Conservation (phyloP, 1,284 basidiomycete genomes). For the Fomitopsis palustris region DNA sequence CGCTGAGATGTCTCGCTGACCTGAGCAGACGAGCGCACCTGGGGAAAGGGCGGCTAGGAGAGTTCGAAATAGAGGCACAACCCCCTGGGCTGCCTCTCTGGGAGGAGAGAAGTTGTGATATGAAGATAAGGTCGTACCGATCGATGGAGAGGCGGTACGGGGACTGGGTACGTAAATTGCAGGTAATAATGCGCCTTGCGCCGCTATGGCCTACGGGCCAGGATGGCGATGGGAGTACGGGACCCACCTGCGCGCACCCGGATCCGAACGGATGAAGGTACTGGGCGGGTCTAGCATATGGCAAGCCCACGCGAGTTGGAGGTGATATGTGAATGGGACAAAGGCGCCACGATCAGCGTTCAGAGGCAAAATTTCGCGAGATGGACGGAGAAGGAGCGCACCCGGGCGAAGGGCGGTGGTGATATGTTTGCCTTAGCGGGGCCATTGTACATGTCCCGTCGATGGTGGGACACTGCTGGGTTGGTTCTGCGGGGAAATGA, state of each 20-base stretch:
- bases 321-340: conserved; percentile 1
- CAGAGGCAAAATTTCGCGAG: neutral
- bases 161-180: conserved; percentile 10
- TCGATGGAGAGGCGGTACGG: conserved; percentile 11
- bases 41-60: conserved; percentile 19
- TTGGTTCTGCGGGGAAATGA: neutral
- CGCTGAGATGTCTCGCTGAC: conserved; percentile 1
- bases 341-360: neutral
- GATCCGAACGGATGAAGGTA: neutral
- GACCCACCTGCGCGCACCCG: neutral
- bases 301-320: neutral
- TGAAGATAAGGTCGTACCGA: conserved; percentile 9
- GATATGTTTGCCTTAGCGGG: conserved; percentile 1
- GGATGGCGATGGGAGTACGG: neutral
- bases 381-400: neutral
- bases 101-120: conserved; percentile 2
- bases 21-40: conserved; percentile 6
- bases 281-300: neutral
- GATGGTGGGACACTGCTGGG: neutral
- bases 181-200: neutral
- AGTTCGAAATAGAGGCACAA: conserved; percentile 4
- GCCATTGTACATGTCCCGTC: neutral
- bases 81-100: neutral
- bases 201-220: neutral
- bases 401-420: conserved; percentile 1